These are phyloP conservation scores for Diplogelasinospora grovesii DNA, from an alignment of 495 filamentous ascomycete genomes.

Conservation along the genomic window DNA sequence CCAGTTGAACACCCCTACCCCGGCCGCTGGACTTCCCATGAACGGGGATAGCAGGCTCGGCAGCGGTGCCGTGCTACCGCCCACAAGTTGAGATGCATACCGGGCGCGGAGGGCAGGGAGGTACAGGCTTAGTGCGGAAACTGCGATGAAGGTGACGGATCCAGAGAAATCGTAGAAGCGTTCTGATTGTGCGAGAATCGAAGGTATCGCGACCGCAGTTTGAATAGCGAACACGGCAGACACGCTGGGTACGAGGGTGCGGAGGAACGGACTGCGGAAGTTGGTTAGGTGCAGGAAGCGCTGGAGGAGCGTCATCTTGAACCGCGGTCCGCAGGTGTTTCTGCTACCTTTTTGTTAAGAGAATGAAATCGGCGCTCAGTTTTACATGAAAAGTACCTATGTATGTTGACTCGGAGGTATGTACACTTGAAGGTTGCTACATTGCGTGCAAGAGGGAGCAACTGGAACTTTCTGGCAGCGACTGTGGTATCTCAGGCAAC, in stretches of 20 bases:
- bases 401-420: too few species aligned
- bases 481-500: too few species aligned
- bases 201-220: constrained; percentile 50
- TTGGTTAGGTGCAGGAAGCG: constrained; percentile 49
- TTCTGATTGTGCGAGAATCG: constrained; percentile 49
- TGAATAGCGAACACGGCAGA: constrained; percentile 51
- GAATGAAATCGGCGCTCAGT: too few species aligned
- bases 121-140: constrained; percentile 50
- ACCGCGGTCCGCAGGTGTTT: too few species aligned
- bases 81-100: constrained; percentile 20
- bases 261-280: constrained; percentile 52
- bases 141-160: constrained; percentile 53
- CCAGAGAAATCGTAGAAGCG: constrained; percentile 62
- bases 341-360: too few species aligned
- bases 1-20: constrained; percentile 46
- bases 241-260: constrained; percentile 51
- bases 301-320: constrained; percentile 43
- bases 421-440: too few species aligned
- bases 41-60: constrained; percentile 40
- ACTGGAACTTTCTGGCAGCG: too few species aligned
- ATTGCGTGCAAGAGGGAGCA: too few species aligned
- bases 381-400: too few species aligned
- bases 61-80: constrained; percentile 32
- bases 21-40: constrained; percentile 13
- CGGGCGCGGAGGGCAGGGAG: constrained; percentile 51